phyloP scores from a whole-genome alignment of 192 early-diverging fungal species.

The Umbelopsis vinacea region DNA sequence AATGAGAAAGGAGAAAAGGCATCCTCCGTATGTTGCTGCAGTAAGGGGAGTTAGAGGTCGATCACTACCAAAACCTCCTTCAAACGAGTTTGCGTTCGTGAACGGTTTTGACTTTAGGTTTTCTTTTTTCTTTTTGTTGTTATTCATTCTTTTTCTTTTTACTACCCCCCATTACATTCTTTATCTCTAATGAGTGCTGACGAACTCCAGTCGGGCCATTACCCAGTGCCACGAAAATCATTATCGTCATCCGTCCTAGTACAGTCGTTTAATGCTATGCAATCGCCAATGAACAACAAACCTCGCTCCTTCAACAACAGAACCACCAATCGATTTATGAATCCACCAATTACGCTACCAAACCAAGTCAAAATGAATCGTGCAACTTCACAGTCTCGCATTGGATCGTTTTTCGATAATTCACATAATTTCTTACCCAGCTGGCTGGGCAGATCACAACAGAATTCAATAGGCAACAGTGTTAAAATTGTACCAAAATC shows the following conservation, averaged over 20 bases:
- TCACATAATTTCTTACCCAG: slow-evolving; percentile 9
- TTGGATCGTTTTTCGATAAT: slow-evolving; percentile 11
- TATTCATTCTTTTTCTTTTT: background rate
- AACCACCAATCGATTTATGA: background rate
- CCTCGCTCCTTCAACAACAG: slow-evolving; percentile 4
- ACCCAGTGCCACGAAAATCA: background rate
- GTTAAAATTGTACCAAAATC: slow-evolving; percentile 5
- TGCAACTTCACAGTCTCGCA: background rate
- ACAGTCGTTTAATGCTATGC: slow-evolving; percentile 4
- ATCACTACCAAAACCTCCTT: slow-evolving; percentile 19
- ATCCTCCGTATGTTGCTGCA: slow-evolving; percentile 1
- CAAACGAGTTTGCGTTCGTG: slow-evolving; percentile 12
- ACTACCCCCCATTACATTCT: background rate
- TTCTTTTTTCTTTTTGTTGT: background rate
- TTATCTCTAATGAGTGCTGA: background rate
- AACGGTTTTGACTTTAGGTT: background rate
- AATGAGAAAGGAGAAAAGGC: background rate
- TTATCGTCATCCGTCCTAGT: slow-evolving; percentile 13
- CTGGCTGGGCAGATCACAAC: slow-evolving; percentile 11
- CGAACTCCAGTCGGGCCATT: background rate
- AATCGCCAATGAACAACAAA: background rate
- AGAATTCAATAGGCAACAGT: slow-evolving; percentile 2
- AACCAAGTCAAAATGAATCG: slow-evolving; percentile 10
- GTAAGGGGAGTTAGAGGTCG: slow-evolving; percentile 5
- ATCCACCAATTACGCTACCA: background rate